Conservation (phyloP, 2,329 filamentous ascomycete genomes). For the Chaetomiaceae sp. region DNA sequence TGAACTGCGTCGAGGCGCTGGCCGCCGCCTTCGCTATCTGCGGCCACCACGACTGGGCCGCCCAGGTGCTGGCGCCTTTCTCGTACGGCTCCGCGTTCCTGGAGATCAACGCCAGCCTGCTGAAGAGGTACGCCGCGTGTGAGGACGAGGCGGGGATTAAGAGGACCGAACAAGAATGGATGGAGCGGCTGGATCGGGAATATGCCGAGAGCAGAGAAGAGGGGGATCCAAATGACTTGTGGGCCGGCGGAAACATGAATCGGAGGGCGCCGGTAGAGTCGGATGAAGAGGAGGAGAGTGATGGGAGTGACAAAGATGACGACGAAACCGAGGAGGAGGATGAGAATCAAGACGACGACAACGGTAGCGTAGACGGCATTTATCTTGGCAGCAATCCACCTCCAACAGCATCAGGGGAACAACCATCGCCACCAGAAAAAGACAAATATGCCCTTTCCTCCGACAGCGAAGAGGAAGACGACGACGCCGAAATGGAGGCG, state of each 20-base stretch:
- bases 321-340: conserved; percentile 34
- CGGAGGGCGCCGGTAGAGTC: conserved; percentile 48
- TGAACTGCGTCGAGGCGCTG: conserved; percentile 94
- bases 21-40: conserved; percentile 92
- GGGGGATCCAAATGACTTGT: conserved; percentile 65
- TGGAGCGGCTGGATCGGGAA: conserved; percentile 82
- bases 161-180: conserved; percentile 77
- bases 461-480: conserved; percentile 59
- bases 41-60: conserved; percentile 84
- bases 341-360: conserved; percentile 36
- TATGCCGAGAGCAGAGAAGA: conserved; percentile 73
- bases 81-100: conserved; percentile 84
- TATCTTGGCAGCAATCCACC: conserved; percentile 52
- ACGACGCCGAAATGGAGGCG: conserved; percentile 85
- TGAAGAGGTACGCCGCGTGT: conserved; percentile 82
- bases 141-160: conserved; percentile 77
- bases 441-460: conserved; percentile 75
- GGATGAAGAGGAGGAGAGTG: conserved; percentile 44
- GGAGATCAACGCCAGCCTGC: conserved; percentile 76
- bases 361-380: conserved; percentile 50
- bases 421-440: conserved; percentile 42
- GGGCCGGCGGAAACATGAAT: conserved; percentile 89
- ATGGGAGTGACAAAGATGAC: conserved; percentile 44
- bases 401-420: conserved; percentile 31
- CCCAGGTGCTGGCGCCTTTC: conserved; percentile 75